Base-by-base conservation (phyloP, 176 grass and related monocot genomes). In the Olyra latifolia region DNA sequence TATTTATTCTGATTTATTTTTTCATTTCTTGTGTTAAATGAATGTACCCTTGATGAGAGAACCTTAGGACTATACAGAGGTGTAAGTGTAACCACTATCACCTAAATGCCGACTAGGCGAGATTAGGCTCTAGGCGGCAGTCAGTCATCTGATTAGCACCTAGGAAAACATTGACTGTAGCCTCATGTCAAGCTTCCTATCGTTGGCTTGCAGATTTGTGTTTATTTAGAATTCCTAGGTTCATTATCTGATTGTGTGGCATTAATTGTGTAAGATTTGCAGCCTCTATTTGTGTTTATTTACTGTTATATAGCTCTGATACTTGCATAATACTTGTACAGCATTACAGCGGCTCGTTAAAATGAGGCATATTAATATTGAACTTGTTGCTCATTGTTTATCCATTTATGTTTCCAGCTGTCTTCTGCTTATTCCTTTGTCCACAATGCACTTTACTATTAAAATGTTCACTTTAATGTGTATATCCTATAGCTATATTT, bases 381-480 rank as follows among this genome's bases (percentile, higher is more conserved):
- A 30, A 10, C 42, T 25, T 39, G 41, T 62, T 49, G 28, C 68
- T 82, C 4, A 35, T 82, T 53, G 1, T 82, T 9, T 50, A 10
- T 15, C 47, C 69, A 49, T 49, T 49, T 7, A 40, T 13, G 5
- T 24, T 69, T 39, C 17, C 1, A 30, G 19, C 35, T 63, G 6
- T 52, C 71, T 62, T 87, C 14, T 53, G 16, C 38, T 69, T 28
- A 35, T 64, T 74, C 7, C 10, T 78, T 23, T 78, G 23, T 63
- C 24, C 13, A 23, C 29, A 35, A 64, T 79, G 1, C 10, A 45
- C 1, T 22, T 6, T 38, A 62, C 54, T 29, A 22, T 29, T 53
- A 19, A 61, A 72, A 14, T 30, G 2, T 3, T 69, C 14, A 46
- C 47, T 62, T 72, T 3, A 63, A 14, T 62, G 16, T 12, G 23